These are phyloP conservation scores for Xerocomus potaroensis DNA, from an alignment of 768 basidiomycete genomes.

Conservation along the genomic window DNA sequence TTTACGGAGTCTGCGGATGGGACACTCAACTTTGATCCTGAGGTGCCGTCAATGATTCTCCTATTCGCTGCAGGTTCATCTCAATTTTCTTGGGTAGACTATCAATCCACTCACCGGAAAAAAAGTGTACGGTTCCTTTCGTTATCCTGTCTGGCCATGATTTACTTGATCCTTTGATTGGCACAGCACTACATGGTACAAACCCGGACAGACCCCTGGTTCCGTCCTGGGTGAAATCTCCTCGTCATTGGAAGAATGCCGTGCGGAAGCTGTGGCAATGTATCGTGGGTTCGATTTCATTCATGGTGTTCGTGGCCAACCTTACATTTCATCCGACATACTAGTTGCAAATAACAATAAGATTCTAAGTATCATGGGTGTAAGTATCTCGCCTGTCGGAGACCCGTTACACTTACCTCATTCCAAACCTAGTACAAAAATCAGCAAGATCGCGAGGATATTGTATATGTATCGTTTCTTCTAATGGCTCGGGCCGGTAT, in stretches of 20 bases:
- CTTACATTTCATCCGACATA: background rate
- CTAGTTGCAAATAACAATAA: slow-evolving; percentile 69
- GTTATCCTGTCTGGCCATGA: background rate
- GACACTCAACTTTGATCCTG: slow-evolving; percentile 75
- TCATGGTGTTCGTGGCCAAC: background rate
- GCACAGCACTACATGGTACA: slow-evolving; percentile 77
- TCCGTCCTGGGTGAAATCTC: slow-evolving; percentile 84
- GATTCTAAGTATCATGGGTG: slow-evolving; percentile 79
- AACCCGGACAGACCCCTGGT: slow-evolving; percentile 78
- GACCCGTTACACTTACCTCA: background rate
- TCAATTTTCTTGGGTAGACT: slow-evolving; percentile 41
- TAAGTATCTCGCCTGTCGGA: slow-evolving; percentile 30
- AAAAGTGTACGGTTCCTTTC: slow-evolving; percentile 48
- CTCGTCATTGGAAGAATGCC: slow-evolving; percentile 89
- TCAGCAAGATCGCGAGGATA: slow-evolving; percentile 65
- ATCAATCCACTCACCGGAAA: slow-evolving; percentile 79
- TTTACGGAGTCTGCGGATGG: slow-evolving; percentile 77
- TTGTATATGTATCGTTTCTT: slow-evolving; percentile 78
- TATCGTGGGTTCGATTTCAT: slow-evolving; percentile 49
- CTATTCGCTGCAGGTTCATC: background rate
- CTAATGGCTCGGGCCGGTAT: slow-evolving; percentile 85
- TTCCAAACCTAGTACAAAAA: slow-evolving; percentile 53
- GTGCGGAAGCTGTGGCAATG: slow-evolving; percentile 84
- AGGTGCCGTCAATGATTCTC: slow-evolving; percentile 39
- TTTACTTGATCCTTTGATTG: background rate